A percentile compares a stretch with the other conserved stretches of the same genome.
Conservation (phyloP, 331 rosid genomes). For the Pyracantha coccinea region DNA sequence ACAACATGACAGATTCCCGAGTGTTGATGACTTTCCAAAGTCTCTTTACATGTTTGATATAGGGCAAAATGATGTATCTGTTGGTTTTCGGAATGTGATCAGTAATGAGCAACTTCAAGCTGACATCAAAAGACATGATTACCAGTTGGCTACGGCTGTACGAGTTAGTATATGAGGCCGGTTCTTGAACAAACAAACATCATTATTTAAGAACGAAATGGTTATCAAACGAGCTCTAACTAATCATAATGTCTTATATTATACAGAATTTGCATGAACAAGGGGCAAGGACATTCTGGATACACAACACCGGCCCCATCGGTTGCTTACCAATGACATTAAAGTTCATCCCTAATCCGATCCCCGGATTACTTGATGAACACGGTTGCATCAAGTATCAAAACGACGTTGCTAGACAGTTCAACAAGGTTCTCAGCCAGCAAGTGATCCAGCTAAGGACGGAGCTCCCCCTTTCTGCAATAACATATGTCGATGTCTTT, state of each 20-base stretch:
- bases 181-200: no score
- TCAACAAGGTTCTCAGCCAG: constrained; percentile 46
- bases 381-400: constrained; percentile 45
- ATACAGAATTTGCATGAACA: constrained; percentile 35
- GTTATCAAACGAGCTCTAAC: no score
- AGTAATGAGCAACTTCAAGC: constrained; percentile 20
- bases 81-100: constrained; percentile 26
- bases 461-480: constrained; percentile 37
- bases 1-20: constrained; percentile 28
- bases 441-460: constrained; percentile 33
- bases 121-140: constrained; percentile 35
- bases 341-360: constrained; percentile 16
- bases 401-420: constrained; percentile 57
- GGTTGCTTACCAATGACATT: constrained; percentile 56
- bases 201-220: no score
- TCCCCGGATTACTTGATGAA: constrained; percentile 29
- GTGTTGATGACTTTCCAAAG: constrained; percentile 55
- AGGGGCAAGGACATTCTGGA: constrained; percentile 80
- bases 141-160: constrained; percentile 35
- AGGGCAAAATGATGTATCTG: constrained; percentile 77
- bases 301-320: constrained; percentile 81
- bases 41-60: constrained; percentile 68
- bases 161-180: constrained; percentile 27
- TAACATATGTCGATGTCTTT: constrained; percentile 56
- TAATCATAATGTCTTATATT: no score